phyloP scores from a whole-genome alignment of 2,329 filamentous ascomycete species.

The Neophaeococcomyces mojaviensis region DNA sequence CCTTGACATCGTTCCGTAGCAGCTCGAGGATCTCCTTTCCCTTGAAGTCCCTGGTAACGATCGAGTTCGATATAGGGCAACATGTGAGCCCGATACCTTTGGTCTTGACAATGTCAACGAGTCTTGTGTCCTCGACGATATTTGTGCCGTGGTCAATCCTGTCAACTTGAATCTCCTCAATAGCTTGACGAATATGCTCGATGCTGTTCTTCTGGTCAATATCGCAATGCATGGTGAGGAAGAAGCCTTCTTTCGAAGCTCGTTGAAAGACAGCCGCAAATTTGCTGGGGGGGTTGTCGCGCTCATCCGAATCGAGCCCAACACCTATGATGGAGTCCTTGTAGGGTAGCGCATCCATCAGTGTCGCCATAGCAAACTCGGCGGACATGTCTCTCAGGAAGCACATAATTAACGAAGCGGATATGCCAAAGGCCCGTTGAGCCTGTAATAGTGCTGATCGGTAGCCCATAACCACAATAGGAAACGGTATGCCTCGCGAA shows the following conservation, averaged over 20 bases:
- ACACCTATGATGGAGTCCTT: conserved; percentile 22
- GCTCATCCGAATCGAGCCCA: conserved; percentile 23
- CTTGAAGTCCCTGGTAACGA: conserved; percentile 20
- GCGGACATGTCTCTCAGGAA: conserved; percentile 47
- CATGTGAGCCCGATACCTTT: conserved; percentile 19
- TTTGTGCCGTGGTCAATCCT: conserved; percentile 24
- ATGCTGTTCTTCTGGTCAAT: conserved; percentile 44
- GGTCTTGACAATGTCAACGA: not conserved
- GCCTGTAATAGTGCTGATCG: conserved; percentile 53
- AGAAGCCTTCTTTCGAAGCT: conserved; percentile 33
- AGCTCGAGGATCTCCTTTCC: conserved; percentile 18
- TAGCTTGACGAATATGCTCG: conserved; percentile 35
- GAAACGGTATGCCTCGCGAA: conserved; percentile 54
- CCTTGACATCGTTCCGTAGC: conserved; percentile 18
- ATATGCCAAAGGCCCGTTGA: conserved; percentile 55
- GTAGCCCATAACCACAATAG: conserved; percentile 59
- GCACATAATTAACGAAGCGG: conserved; percentile 61
- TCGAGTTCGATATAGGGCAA: conserved; percentile 21
- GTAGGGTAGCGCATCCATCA: conserved; percentile 21
- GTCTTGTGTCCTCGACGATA: conserved; percentile 3
- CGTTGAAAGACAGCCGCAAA: conserved; percentile 20
- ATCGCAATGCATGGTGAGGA: conserved; percentile 45
- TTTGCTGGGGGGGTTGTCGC: conserved; percentile 20
- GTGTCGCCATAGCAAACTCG: conserved; percentile 22
- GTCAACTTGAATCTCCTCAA: conserved; percentile 21